phyloP scores from a whole-genome alignment of 129 eudicot species.

The Helichrysum umbraculigerum region DNA sequence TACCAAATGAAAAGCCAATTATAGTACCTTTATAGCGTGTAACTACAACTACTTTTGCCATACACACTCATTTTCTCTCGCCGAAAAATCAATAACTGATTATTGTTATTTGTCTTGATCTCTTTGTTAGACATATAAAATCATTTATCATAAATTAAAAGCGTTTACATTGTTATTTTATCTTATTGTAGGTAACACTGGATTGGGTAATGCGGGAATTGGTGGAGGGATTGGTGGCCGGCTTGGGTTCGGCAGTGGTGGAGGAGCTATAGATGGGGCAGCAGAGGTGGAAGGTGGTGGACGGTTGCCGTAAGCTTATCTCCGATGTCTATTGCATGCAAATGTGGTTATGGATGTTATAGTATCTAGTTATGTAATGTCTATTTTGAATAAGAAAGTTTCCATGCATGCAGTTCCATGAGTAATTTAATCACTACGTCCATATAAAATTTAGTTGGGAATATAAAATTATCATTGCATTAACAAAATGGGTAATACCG shows the following conservation, averaged over 20 bases:
- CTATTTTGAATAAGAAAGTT: slow-evolving; percentile 11
- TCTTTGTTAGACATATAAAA: no score
- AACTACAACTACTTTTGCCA: no score
- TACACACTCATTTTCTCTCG: no score
- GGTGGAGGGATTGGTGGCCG: slow-evolving; percentile 35
- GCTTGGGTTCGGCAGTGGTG: slow-evolving; percentile 32
- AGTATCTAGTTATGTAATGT: not conserved
- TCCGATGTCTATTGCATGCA: slow-evolving; percentile 26
- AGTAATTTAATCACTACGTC: not conserved
- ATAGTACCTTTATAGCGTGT: no score
- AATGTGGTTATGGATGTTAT: not conserved
- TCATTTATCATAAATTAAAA: no score
- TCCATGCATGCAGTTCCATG: slow-evolving; percentile 28
- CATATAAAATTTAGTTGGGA: no score
- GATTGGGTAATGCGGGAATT: slow-evolving; percentile 29
- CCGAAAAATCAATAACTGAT: no score
- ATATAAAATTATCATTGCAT: no score
- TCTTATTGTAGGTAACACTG: slow-evolving; percentile 15
- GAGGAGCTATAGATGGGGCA: slow-evolving; percentile 28
- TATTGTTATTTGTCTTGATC: no score
- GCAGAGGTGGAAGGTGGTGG: slow-evolving; percentile 4
- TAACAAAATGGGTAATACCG: no score
- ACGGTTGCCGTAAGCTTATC: slow-evolving; percentile 18
- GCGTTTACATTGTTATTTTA: no score
- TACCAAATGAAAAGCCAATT: no score